Base-by-base conservation (phyloP, 768 basidiomycete genomes). In the Galerina sulciceps region DNA sequence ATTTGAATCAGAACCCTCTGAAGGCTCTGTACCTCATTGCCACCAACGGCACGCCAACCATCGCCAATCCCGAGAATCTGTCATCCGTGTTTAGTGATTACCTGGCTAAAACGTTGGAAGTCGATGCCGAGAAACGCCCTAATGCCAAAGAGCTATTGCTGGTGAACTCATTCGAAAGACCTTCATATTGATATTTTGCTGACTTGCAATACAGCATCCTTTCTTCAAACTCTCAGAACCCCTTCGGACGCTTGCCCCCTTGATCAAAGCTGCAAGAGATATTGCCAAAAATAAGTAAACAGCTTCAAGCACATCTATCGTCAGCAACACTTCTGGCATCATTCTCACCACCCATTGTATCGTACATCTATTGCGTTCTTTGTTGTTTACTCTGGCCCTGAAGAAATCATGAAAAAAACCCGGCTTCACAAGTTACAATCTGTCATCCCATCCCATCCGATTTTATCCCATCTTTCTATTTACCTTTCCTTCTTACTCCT, bases 21-120 rank as follows among this genome's bases (percentile, higher is more conserved):
- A 98, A 97, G 73, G 97, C 97, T 2, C 77, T 99, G 43, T 99
- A 99, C 74, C 85, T 99, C 47, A 99, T 99, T 67, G 96, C 96
- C 2, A 99, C 96, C 9, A 98, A 98, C 66, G 96, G 97, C 23
- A 99, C 96, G 20, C 97, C 97, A 0, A 91, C 90, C 52, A 94
- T 99, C 64, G 91, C 93, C 53, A 98, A 97, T 73, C 96, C 96
- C 9, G 83, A 85, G 72, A 83, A 81, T 59, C 68, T 85, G 35
- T 90, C 88, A 2, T 68, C 85, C 0, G 81, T 91, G 14, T 99
- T 99, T 79, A 88, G 85, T 53, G 93, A 97, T 68, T 99, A 97
- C 67, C 79, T 99, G 42, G 82, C 88, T 4, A 88, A 90, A 75
- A 89, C 90, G 9, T 79, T 99, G 45, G 95, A 97, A 67, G 97